These are phyloP conservation scores for Russula sp. DNA, from an alignment of 768 basidiomycete species.

Conservation along the genomic window DNA sequence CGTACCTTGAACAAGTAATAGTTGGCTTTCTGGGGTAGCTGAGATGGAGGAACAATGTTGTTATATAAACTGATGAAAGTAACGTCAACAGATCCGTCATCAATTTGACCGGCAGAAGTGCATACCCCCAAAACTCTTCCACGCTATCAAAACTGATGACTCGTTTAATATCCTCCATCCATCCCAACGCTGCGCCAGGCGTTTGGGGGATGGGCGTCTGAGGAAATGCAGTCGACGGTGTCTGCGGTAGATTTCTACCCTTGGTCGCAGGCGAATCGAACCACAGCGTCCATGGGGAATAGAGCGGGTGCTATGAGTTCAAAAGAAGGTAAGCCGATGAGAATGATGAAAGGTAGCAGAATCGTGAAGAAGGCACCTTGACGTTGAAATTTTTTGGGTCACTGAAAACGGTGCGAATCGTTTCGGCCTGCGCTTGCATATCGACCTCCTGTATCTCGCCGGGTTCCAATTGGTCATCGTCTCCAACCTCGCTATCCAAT, in stretches of 20 bases:
- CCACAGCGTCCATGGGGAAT: constrained; percentile 95
- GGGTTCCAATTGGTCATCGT: constrained; percentile 43
- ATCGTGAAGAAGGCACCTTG: constrained; percentile 50
- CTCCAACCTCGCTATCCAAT: constrained; percentile 28
- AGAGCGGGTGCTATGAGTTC: constrained; percentile 72
- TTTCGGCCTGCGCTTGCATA: constrained; percentile 76
- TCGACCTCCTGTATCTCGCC: constrained; percentile 86
- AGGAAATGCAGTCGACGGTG: constrained; percentile 69
- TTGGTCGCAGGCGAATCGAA: constrained; percentile 94
- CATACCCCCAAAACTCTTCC: constrained; percentile 98
- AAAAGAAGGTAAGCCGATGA: not conserved
- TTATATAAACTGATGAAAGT: constrained; percentile 66
- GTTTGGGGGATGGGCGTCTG: constrained; percentile 69
- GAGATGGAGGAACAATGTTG: constrained; percentile 93
- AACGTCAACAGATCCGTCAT: constrained; percentile 18
- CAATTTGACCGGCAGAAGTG: constrained; percentile 17
- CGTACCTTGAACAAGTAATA: constrained; percentile 97
- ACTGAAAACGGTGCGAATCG: constrained; percentile 87
- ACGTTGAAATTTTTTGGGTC: constrained; percentile 93
- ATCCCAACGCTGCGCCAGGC: constrained; percentile 74
- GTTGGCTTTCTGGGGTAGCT: constrained; percentile 92
- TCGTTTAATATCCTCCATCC: constrained; percentile 99
- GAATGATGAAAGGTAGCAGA: not conserved
- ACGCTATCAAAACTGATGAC: constrained; percentile 95
- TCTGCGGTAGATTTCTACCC: constrained; percentile 81